Base-by-base conservation (phyloP, 2,329 filamentous ascomycete genomes). In the Colletotrichum camelliae region DNA sequence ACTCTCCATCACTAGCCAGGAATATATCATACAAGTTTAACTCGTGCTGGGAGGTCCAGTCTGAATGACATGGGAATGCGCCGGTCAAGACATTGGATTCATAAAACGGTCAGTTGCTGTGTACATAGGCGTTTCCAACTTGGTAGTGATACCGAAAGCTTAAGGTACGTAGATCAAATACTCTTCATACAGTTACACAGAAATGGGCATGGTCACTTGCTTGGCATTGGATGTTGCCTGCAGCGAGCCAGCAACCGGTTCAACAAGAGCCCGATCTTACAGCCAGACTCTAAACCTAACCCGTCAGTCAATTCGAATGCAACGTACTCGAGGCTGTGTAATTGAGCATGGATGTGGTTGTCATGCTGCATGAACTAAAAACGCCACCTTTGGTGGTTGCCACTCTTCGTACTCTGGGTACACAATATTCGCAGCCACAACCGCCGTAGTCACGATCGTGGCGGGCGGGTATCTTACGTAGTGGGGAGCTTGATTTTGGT, bases 271-370 rank as follows among this genome's bases (percentile, higher is more conserved):
- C 43, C 43, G n/a, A 21, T 52, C 43, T 52, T 52, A 52, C 43
- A 52, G 21, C n/a, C 43, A 6, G 4, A 52, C 24, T 10, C 16
- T 13, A 27, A n/a, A 77, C 86, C 62, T 31, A 18, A 9, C 27
- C 21, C 35, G 18, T 31, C 29, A 21, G 16, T 62, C 31, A 13
- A 15, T 27, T 31, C 4, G 13, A 29, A 64, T 64, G 33, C 0
- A 37, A 64, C 33, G 31, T 35, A 43, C 18, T 39, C 35, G 33
- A 39, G 60, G 60, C 60, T 29, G 60, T 43, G 60, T 10, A 3
- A 27, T 27, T 64, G 60, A 5, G 27, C 33, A 21, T 24, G 60
- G 4, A 7, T 16, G 60, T 21, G 33, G 31, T 64, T 24, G 27
- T 64, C 33, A 64, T 33, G 35, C 33, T 39, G 33, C 60, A 64